Base-by-base conservation (phyloP, 2,329 filamentous ascomycete genomes). In the Sclerotinia minor region DNA sequence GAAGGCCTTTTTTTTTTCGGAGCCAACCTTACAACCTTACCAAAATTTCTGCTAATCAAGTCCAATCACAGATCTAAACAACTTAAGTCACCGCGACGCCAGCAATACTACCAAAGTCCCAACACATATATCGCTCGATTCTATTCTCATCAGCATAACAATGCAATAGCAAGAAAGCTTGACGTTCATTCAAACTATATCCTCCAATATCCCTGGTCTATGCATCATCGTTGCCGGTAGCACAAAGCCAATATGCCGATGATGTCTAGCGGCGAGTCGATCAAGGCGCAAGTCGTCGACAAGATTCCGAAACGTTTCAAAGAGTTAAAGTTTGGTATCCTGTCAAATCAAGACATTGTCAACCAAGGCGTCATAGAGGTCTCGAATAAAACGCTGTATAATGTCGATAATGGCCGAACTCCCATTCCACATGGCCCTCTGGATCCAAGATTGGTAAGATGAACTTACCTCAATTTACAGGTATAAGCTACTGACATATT, bases 331-430 rank as follows among this genome's bases (percentile, higher is more conserved):
- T 98, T 98, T 79, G 94, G 94, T 76, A 92, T 98, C 71, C 87
- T 96, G 76, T 96, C 94, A 35, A 93, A 92, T 75, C 91, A 96
- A 77, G 92, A 98, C 76, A 96, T 98, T 73, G 91, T 96, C 73
- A 96, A 94, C 77, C 95, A 99, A 80, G 93, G 91, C 71, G 93
- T 97, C 68, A 86, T 98, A 72, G 93, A 97, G 80, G 90, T 99
- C 68, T 96, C 92, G n/a, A 92, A 97, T 78, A 88, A 93, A 75
- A 89, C 94, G 78, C 88, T 98, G 70, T 99, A 97, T 83, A 93
- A 99, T 78, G 87, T 97, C 73, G 89, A 91, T 73, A 89, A 89
- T 75, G 89, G 89, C 75, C 88, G 93, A 76, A 86, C 85, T 64
- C 88, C 93, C 24, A 92, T 91, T 68, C 83, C 85, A 68, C 87